A percentile compares a stretch with the other conserved stretches of the same genome.
phyloP scores from a whole-genome alignment of 1,139 yeast genomes.

The Kodamaea fungicola region DNA sequence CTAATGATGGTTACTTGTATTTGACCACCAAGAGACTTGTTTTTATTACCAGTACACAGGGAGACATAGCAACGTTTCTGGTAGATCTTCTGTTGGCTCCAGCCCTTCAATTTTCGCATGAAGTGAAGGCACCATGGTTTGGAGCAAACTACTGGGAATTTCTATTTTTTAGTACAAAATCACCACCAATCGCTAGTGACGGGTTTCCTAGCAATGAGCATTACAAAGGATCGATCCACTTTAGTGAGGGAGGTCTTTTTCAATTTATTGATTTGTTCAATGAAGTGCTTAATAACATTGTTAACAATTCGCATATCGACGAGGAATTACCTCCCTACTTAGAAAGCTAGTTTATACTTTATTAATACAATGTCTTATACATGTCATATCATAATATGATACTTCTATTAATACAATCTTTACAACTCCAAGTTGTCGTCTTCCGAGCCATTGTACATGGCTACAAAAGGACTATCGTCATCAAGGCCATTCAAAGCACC shows the following conservation, averaged over 20 bases:
- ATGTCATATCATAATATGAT: not conserved
- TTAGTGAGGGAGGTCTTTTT: slow-evolving; percentile 50
- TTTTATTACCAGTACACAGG: slow-evolving; percentile 33
- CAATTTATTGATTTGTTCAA: slow-evolving; percentile 26
- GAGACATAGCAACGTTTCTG: slow-evolving; percentile 37
- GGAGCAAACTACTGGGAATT: slow-evolving; percentile 53
- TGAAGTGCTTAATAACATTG: slow-evolving; percentile 19
- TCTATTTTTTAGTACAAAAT: slow-evolving; percentile 31
- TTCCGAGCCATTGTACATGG: slow-evolving; percentile 2
- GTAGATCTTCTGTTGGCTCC: slow-evolving; percentile 23
- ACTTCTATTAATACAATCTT: not conserved
- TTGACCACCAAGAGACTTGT: slow-evolving; percentile 36
- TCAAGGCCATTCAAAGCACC: slow-evolving; percentile 4
- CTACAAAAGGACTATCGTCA: slow-evolving; percentile 4
- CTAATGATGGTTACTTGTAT: slow-evolving; percentile 33
- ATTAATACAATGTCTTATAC: not conserved
- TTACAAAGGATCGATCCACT: slow-evolving; percentile 36
- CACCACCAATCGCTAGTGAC: slow-evolving; percentile 32
- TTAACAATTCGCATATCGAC: slow-evolving; percentile 30
- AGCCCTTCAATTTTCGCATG: slow-evolving; percentile 27
- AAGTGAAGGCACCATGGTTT: slow-evolving; percentile 50
- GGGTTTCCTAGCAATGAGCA: slow-evolving; percentile 41
- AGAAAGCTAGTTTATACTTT: not conserved
- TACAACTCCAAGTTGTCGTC: slow-evolving; percentile 3
- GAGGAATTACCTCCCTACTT: slow-evolving; percentile 44